A percentile compares a stretch with the other conserved stretches of the same genome.
phyloP scores from a whole-genome alignment of 78 protist genomes.

The Goniomonas avonlea region DNA sequence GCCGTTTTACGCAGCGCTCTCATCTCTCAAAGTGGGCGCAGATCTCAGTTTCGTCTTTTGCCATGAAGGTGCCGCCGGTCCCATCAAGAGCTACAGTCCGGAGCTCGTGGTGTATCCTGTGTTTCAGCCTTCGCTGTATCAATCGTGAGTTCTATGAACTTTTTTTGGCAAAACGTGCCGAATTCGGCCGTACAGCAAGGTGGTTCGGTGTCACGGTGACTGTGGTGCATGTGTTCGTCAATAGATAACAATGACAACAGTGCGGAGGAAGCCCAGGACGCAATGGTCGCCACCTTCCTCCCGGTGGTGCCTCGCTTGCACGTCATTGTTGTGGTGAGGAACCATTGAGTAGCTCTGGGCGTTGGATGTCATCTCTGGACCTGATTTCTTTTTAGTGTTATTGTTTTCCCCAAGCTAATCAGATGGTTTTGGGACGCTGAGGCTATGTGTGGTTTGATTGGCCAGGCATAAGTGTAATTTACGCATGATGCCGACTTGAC shows the following conservation, averaged over 20 bases:
- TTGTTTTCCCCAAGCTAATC: no score
- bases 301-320: no score
- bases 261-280: not conserved
- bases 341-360: no score
- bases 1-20: conserved; percentile 48
- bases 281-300: not conserved
- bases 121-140: not conserved
- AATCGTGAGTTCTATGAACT: no score
- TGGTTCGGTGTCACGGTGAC: not conserved
- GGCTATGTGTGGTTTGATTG: no score
- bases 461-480: no score
- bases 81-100: conserved; percentile 59
- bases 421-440: no score
- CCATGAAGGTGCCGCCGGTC: conserved; percentile 13
- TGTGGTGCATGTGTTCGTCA: not conserved
- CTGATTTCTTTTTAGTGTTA: no score
- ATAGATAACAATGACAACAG: no score
- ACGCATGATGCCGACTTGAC: no score
- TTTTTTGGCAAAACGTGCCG: not conserved
- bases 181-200: not conserved
- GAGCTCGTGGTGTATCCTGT: conserved; percentile 53
- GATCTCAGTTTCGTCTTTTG: conserved; percentile 48
- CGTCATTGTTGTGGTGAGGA: no score
- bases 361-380: no score
- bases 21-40: conserved; percentile 38